Evolutionary conservation across 1,284 basidiomycete species (phyloP).

Genomic region (Ustilago sp.): DNA sequence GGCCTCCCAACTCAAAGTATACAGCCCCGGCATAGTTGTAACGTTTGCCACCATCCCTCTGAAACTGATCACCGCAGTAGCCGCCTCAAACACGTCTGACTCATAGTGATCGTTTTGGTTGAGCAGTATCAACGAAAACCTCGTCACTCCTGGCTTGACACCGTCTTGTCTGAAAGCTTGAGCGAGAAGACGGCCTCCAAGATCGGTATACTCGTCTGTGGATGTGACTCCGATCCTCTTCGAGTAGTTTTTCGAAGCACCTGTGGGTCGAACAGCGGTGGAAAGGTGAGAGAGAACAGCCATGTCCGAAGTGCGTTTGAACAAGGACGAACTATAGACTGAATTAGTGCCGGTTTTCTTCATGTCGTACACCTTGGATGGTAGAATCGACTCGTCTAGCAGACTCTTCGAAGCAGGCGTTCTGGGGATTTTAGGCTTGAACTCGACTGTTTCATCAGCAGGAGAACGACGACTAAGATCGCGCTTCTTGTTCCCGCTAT

Average conservation of each 20-base stretch:
- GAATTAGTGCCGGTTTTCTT: conserved; percentile 24
- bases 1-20: conserved; percentile 48
- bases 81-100: conserved; percentile 27
- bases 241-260: conserved; percentile 18
- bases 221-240: conserved; percentile 44
- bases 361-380: conserved; percentile 27
- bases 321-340: conserved; percentile 17
- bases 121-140: conserved; percentile 49
- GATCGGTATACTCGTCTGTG: conserved; percentile 37
- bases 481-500: neutral
- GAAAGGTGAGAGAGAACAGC: conserved; percentile 49
- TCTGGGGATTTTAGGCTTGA: neutral
- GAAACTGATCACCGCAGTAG: conserved; percentile 39
- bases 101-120: conserved; percentile 60
- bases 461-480: neutral
- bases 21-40: conserved; percentile 33
- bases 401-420: neutral
- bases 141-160: conserved; percentile 25
- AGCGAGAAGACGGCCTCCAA: conserved; percentile 32
- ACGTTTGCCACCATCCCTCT: conserved; percentile 39
- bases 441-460: neutral
- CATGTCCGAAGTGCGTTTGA: conserved; percentile 49
- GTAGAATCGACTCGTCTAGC: conserved; percentile 2
- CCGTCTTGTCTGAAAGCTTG: conserved; percentile 49
- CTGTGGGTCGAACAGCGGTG: conserved; percentile 40